Conservation (phyloP, 441 rosid species). For the Gossypium aridum region DNA sequence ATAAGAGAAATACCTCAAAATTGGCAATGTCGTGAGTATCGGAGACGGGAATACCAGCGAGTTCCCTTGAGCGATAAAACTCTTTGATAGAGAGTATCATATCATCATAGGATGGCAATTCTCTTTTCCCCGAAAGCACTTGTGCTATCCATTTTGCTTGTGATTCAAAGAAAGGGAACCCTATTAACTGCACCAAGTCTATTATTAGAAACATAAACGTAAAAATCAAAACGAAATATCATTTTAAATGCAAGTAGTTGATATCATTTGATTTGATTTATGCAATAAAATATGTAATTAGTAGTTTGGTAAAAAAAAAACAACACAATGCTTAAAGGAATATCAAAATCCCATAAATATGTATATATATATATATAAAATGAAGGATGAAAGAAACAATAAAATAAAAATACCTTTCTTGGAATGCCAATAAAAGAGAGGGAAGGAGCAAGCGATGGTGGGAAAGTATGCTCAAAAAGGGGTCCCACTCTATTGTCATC, state of each 20-base stretch:
- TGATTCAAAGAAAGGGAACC: slow-evolving; percentile 91
- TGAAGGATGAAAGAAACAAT: not conserved
- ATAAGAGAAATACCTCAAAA: slow-evolving; percentile 38
- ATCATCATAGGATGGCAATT: slow-evolving; percentile 55
- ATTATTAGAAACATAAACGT: not conserved
- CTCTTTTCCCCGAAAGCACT: slow-evolving; percentile 65
- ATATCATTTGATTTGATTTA: not conserved
- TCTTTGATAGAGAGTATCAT: slow-evolving; percentile 66
- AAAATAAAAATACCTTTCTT: slow-evolving; percentile 47
- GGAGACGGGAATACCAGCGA: slow-evolving; percentile 61
- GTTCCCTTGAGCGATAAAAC: slow-evolving; percentile 59
- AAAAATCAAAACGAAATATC: not conserved
- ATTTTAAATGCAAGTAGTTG: not conserved
- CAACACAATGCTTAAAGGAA: not conserved
- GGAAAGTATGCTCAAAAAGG: slow-evolving; percentile 86
- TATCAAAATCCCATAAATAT: not conserved
- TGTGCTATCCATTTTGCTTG: slow-evolving; percentile 94
- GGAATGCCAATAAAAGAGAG: slow-evolving; percentile 86
- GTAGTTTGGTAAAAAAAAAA: not conserved
- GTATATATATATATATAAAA: too few species aligned
- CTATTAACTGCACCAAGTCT: slow-evolving; percentile 49
- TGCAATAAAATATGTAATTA: not conserved
- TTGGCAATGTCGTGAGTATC: slow-evolving; percentile 67
- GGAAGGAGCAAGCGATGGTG: slow-evolving; percentile 82
- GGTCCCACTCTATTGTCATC: slow-evolving; percentile 95